These are phyloP conservation scores for Sungouiella thailandica DNA, from an alignment of 805 yeast genomes.

Conservation along the genomic window DNA sequence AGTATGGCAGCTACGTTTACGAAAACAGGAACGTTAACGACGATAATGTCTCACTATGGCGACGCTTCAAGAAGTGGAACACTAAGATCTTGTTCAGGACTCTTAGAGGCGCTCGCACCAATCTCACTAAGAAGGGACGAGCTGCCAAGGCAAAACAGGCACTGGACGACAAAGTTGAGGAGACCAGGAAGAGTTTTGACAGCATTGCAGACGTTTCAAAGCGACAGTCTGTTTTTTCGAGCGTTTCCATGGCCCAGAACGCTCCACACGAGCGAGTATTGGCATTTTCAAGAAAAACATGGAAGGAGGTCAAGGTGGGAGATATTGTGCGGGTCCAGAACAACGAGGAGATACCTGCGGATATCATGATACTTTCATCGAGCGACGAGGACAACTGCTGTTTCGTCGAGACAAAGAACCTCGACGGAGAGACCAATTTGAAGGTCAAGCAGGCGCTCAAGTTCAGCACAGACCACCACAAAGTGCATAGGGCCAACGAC, in stretches of 20 bases:
- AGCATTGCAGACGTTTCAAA: slow-evolving; percentile 12
- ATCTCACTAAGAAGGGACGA: slow-evolving; percentile 32
- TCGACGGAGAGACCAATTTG: slow-evolving; percentile 73
- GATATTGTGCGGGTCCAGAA: slow-evolving; percentile 65
- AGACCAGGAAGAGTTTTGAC: slow-evolving; percentile 29
- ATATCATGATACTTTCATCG: slow-evolving; percentile 56
- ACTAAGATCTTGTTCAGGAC: slow-evolving; percentile 25
- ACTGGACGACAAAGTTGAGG: neutral
- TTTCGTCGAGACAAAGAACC: slow-evolving; percentile 74
- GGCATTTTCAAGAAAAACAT: slow-evolving; percentile 25
- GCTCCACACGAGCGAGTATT: slow-evolving; percentile 6
- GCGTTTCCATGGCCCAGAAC: neutral
- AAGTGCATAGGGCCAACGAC: slow-evolving; percentile 34
- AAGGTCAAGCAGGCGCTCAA: slow-evolving; percentile 73
- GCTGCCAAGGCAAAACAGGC: slow-evolving; percentile 22
- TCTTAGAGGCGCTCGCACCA: slow-evolving; percentile 24
- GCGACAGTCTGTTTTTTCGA: slow-evolving; percentile 5
- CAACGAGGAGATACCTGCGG: slow-evolving; percentile 81
- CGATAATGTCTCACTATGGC: slow-evolving; percentile 64
- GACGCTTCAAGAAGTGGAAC: slow-evolving; percentile 56
- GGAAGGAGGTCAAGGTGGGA: slow-evolving; percentile 74
- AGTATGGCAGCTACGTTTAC: slow-evolving; percentile 20
- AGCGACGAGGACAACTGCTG: slow-evolving; percentile 67
- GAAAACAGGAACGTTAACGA: slow-evolving; percentile 57
- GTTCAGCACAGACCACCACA: slow-evolving; percentile 47